Evolutionary conservation across 306 rosid genomes (phyloP), one percentile per base, ranked within the genome.

Genomic region (Hylodesmum podocarpum): DNA sequence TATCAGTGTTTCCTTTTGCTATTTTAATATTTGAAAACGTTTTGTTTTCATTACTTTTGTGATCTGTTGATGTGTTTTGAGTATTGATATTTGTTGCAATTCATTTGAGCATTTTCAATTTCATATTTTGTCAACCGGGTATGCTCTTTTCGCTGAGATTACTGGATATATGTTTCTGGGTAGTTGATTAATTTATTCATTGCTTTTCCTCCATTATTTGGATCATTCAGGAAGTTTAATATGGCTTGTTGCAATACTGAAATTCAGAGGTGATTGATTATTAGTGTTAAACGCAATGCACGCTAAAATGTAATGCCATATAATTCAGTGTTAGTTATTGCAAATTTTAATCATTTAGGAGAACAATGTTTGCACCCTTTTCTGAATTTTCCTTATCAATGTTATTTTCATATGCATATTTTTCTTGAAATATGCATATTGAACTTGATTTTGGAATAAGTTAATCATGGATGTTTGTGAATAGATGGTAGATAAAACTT

Each of bases 1-100:
- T 51, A 47, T 54, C 73, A 81, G 18, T 83, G 85, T 16, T 81
- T 65, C 29, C 49, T 49, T 43, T 62, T 73, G 79, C 24, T 65
- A 51, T 18, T 73, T 71, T 78, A 65, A 80, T 76, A 37, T 33
- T 40, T 27, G 43, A 49, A 68, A 78, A 44, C 11, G 1, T 27
- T 33, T 24, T 51, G 19, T 70, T 58, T 79, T 76, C 21, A 75
- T 77, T 58, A 16, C 9, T 72, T 66, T 68, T 34, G 77, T 78
- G 86, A 91, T 87, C 87, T 78, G 37, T 79, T 34, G 85, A 62
- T 74, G 49, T 61, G 25, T 77, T 80, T 79, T 62, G 70, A 50
- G 81, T 77, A 64, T 73, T 78, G 72, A 81, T 86, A 83, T 77
- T 44, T 27, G 51, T 75, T 16, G 70, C 27, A 47, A 71, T 83